Conservation (phyloP, 225 moss, liverwort and hornwort species). For the Straminergon stramineum region DNA sequence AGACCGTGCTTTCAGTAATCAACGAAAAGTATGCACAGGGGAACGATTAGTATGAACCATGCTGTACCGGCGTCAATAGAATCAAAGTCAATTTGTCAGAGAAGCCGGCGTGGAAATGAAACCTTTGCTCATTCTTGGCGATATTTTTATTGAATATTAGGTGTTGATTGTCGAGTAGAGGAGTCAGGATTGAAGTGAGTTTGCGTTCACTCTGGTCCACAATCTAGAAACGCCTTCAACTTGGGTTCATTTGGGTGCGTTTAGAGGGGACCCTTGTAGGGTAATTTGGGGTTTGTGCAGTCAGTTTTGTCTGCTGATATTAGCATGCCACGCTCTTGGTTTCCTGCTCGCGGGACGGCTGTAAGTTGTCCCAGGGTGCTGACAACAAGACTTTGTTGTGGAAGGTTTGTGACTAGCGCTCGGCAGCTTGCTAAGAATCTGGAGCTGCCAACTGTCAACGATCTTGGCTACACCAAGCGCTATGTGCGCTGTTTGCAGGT, state of each 20-base stretch:
- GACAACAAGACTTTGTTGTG: neutral
- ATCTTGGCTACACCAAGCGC: constrained; percentile 96
- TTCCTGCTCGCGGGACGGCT: neutral
- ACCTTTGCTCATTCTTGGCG: neutral
- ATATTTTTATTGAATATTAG: neutral
- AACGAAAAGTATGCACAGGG: neutral
- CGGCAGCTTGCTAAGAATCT: constrained; percentile 91
- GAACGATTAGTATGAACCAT: neutral
- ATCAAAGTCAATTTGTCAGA: neutral
- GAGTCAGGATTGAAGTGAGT: neutral
- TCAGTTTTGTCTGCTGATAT: neutral
- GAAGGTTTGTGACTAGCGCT: constrained; percentile 90
- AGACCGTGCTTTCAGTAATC: neutral
- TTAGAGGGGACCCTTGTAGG: no score
- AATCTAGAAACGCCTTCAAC: neutral
- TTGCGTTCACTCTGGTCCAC: neutral
- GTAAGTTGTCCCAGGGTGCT: neutral
- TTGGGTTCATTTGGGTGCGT: neutral
- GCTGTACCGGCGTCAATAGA: neutral
- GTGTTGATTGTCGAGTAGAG: neutral
- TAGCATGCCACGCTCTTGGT: neutral
- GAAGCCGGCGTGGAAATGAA: neutral
- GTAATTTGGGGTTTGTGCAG: neutral
- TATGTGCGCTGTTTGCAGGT: constrained; percentile 99
- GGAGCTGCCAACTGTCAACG: constrained; percentile 92